Evolutionary conservation across 768 basidiomycete species (phyloP), one percentile per base, ranked within the genome.

Genomic region (Leccinellum luteum): DNA sequence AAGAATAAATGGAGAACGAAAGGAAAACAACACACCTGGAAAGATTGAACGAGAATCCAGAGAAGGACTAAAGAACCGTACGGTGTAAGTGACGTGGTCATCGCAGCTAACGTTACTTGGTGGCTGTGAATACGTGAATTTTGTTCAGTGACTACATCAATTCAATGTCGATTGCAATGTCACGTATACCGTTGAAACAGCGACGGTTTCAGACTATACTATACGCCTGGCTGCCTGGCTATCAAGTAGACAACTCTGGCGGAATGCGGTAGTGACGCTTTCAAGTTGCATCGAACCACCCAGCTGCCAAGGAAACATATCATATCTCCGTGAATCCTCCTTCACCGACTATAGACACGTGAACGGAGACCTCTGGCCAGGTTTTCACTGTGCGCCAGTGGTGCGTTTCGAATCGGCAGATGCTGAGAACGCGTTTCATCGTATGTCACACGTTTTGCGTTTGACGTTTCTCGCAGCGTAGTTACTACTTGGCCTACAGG

Each of bases 331-430:
- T 2, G n/a, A 27, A 35, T 47, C 8, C 7, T 48, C 27, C 21
- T 34, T 60, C 52, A 61, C n/a, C 10, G 25, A 45, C 8, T 71
- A 67, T 59, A 78, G 78, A 69, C 92, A 93, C 67, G 85, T n/a
- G n/a, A n/a, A n/a, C n/a, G n/a, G n/a, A n/a, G n/a, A n/a, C 49
- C 94, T 94, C 70, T 94, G 91, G 91, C 85, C 87, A 1, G 65
- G 64, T 7, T 93, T 94, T 66, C 85, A 84, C 64, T 74, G 70
- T 43, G 83, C 82, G 17, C 88, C 34, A 15, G 15, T 0, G 90
- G 86, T 13, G 87, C 92, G 9, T 93, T 89, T 74, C 92, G 89
- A 65, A 87, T 93, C 54, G 92, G 93, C 41, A 92, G 75, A 85
- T 52, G 71, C 84, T 48, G 71, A 76, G 85, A 86, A 67, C 35